Percentiles rank a stretch among this genome's conserved stretches.
These are phyloP conservation scores for Phoma sp. DNA, from an alignment of 2,329 filamentous ascomycete species.

Conservation along the genomic window DNA sequence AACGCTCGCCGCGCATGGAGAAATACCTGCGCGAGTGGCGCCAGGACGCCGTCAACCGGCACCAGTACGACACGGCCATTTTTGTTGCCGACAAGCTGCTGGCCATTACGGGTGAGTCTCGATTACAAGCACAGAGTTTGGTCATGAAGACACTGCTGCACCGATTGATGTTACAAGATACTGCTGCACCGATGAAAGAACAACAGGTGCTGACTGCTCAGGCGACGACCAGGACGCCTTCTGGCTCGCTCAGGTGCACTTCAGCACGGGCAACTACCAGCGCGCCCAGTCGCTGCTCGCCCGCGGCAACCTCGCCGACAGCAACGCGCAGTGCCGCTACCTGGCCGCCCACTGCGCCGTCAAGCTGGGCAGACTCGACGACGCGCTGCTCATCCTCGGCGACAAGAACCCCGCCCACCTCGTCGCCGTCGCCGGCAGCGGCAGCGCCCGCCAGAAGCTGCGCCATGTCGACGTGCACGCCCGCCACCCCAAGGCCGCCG, in stretches of 20 bases:
- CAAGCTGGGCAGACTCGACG: slow-evolving; percentile 88
- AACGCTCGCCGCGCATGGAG: slow-evolving; percentile 69
- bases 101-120: slow-evolving; percentile 83
- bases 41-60: slow-evolving; percentile 92
- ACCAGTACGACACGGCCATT: slow-evolving; percentile 94
- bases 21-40: slow-evolving; percentile 92
- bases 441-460: slow-evolving; percentile 72
- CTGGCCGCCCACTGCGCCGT: slow-evolving; percentile 93
- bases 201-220: slow-evolving; percentile 55
- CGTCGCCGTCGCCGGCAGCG: slow-evolving; percentile 70
- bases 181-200: too few relatives aligned
- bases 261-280: slow-evolving; percentile 92
- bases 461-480: slow-evolving; percentile 66
- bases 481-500: slow-evolving; percentile 53
- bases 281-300: slow-evolving; percentile 86
- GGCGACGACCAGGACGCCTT: slow-evolving; percentile 94
- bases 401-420: slow-evolving; percentile 94
- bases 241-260: slow-evolving; percentile 98
- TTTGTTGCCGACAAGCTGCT: slow-evolving; percentile 97
- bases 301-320: slow-evolving; percentile 79
- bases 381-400: slow-evolving; percentile 83
- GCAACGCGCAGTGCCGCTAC: slow-evolving; percentile 88
- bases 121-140: too few relatives aligned
- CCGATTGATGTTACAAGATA: too few relatives aligned
- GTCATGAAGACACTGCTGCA: too few relatives aligned